Percentiles rank a stretch among this genome's conserved stretches.
phyloP scores from a whole-genome alignment of 2,329 filamentous ascomycete genomes.

The Westerdykella aurantiaca region DNA sequence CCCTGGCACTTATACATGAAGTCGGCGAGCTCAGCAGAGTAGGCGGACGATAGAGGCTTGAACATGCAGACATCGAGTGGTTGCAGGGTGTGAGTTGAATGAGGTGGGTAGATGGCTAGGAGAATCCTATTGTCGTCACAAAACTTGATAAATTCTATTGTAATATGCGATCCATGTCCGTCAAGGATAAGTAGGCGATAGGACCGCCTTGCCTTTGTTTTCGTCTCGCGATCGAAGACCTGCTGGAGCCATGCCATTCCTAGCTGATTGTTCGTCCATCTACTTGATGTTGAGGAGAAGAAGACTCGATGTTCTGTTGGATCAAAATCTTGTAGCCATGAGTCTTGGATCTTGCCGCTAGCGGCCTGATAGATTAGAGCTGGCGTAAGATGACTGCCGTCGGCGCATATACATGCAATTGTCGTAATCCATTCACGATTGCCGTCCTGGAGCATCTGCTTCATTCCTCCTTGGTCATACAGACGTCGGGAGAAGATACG shows the following conservation, averaged over 20 bases:
- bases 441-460: neutral
- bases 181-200: constrained; percentile 11
- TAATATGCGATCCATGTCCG: constrained; percentile 10
- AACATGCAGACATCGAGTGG: constrained; percentile 2
- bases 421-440: constrained; percentile 2
- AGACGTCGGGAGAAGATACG: neutral
- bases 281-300: constrained; percentile 2
- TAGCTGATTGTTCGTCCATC: constrained; percentile 13
- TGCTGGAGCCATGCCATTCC: constrained; percentile 4
- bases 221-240: constrained; percentile 6
- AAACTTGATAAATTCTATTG: constrained; percentile 9
- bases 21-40: neutral
- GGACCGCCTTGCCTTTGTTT: constrained; percentile 1
- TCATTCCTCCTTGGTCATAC: neutral
- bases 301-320: constrained; percentile 1
- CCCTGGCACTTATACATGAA: constrained; percentile 2
- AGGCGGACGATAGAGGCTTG: constrained; percentile 1
- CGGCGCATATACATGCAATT: constrained; percentile 1
- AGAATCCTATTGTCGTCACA: constrained; percentile 8
- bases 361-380: constrained; percentile 7
- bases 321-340: constrained; percentile 6
- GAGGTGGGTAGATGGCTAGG: neutral
- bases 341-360: constrained; percentile 1
- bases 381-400: constrained; percentile 3
- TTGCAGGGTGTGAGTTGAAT: constrained; percentile 3